Evolutionary conservation across 1,284 basidiomycete genomes (phyloP).

Genomic region (Porogramme epimiltina): DNA sequence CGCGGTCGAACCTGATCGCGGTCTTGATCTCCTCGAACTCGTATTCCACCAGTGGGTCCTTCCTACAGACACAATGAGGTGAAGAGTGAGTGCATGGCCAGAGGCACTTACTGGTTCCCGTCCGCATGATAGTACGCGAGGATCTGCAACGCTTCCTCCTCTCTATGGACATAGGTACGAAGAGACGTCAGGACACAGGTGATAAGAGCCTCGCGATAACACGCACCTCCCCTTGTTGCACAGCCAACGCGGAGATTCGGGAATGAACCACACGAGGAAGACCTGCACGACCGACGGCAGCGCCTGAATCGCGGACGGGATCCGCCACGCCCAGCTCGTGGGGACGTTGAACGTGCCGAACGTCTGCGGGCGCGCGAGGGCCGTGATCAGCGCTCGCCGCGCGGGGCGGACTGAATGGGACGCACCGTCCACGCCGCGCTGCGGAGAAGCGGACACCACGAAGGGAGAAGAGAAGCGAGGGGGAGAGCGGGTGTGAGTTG

Average conservation of each 20-base stretch:
- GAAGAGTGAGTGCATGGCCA: background rate
- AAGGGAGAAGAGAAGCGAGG: background rate
- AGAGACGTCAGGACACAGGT: too few species aligned
- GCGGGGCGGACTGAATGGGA: background rate
- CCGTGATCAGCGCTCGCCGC: slow-evolving; percentile 4
- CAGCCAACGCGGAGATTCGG: slow-evolving; percentile 64
- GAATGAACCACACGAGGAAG: slow-evolving; percentile 53
- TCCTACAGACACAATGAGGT: slow-evolving; percentile 25
- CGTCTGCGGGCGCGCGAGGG: slow-evolving; percentile 38
- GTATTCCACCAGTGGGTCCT: slow-evolving; percentile 60
- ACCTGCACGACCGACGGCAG: slow-evolving; percentile 59
- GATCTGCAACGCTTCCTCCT: slow-evolving; percentile 46
- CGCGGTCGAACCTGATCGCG: slow-evolving; percentile 50
- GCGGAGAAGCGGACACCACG: background rate
- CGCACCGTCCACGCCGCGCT: slow-evolving; percentile 54
- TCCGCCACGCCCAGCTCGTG: slow-evolving; percentile 58
- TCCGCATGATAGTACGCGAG: slow-evolving; percentile 59
- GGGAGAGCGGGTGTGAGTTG: background rate
- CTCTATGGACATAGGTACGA: slow-evolving; percentile 7
- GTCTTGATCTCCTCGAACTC: slow-evolving; percentile 65
- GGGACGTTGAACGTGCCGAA: slow-evolving; percentile 58
- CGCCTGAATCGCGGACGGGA: slow-evolving; percentile 64
- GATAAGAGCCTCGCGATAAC: too few species aligned
- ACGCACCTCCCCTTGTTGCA: slow-evolving; percentile 50
- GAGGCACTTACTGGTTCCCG: slow-evolving; percentile 47